Evolutionary conservation across 352 stramenopile genomes (phyloP).

Genomic region (Pythium biforme): DNA sequence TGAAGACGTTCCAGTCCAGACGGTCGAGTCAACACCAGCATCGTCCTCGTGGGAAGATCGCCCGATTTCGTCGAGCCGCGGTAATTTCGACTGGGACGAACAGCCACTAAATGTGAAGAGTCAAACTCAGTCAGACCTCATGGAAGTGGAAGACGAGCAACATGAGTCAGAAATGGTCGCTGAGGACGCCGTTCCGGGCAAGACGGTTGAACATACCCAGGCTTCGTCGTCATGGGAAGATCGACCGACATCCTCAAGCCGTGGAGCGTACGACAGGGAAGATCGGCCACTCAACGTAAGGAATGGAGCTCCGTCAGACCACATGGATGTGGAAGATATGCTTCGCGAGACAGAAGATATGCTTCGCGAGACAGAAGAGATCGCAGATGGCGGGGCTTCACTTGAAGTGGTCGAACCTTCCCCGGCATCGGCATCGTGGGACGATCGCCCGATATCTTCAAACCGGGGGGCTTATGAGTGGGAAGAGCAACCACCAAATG

Average conservation of each 20-base stretch:
- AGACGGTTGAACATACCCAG: too few relatives aligned
- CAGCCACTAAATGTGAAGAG: too few relatives aligned
- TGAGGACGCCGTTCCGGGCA: neutral
- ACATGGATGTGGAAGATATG: neutral
- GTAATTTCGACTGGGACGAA: too few relatives aligned
- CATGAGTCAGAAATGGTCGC: too few relatives aligned
- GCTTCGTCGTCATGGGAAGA: constrained; percentile 16
- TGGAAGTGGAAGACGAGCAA: neutral
- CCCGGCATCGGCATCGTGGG: neutral
- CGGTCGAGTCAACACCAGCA: too few relatives aligned
- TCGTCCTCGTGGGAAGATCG: too few relatives aligned
- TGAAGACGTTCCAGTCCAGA: too few relatives aligned
- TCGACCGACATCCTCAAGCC: constrained; percentile 7
- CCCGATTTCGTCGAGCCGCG: too few relatives aligned
- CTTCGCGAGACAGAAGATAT: neutral
- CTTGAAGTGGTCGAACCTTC: too few relatives aligned
- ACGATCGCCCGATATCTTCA: neutral
- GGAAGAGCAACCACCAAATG: neutral
- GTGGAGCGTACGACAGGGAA: constrained; percentile 13
- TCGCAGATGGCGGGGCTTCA: too few relatives aligned
- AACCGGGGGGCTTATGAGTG: neutral
- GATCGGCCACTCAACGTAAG: constrained; percentile 8
- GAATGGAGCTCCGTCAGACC: neutral
- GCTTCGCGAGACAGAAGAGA: neutral
- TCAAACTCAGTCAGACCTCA: too few relatives aligned